Evolutionary conservation across 2,329 filamentous ascomycete species (phyloP), one percentile per base, ranked within the genome.

Genomic region (Diaporthe citrichinensis): DNA sequence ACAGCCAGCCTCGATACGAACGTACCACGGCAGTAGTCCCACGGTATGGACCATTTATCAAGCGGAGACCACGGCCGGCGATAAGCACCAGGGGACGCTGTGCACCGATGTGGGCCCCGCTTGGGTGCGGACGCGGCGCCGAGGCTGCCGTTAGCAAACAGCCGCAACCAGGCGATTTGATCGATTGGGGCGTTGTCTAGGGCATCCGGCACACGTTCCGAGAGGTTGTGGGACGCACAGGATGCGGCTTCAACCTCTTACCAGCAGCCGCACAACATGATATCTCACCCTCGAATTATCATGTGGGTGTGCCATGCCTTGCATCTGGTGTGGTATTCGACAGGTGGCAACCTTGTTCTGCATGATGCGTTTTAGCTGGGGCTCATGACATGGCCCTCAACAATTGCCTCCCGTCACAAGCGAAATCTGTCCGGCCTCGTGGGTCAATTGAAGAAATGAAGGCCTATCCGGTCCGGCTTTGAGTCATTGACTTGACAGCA

Each of bases 281-380:
- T 23, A 14, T 39, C 31, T 53, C 65, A 53, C 20, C 14, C 15
- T 28, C 65, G 1, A 39, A 68, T 28, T 53, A 6, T 41, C 41
- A 34, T 49, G 62, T 68, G 44, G 23, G 31, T 68, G 62, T 69
- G 34, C n/a, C 31, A 41, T 55, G 65, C 49, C n/a, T 25, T 41
- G 65, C 65, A 55, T 69, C 49, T 55, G 49, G 49, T 25, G 34
- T 69, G 65, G 65, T n/a, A 53, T 39, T 53, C 65, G n/a, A 41
- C 46, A 55, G 65, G 49, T 69, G 65, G 34, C 65, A 69, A 53
- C 34, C 49, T 36, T 55, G 17, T 39, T 36, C 46, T 39, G 46
- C 49, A 53, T 69, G 49, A 55, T 69, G 65, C 36, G 49, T 69
- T 55, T 55, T 55, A 55, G 65, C 65, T 55, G 65, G 65, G 49